Base-by-base conservation (phyloP, 768 basidiomycete species). In the Hypholoma fasciculare region DNA sequence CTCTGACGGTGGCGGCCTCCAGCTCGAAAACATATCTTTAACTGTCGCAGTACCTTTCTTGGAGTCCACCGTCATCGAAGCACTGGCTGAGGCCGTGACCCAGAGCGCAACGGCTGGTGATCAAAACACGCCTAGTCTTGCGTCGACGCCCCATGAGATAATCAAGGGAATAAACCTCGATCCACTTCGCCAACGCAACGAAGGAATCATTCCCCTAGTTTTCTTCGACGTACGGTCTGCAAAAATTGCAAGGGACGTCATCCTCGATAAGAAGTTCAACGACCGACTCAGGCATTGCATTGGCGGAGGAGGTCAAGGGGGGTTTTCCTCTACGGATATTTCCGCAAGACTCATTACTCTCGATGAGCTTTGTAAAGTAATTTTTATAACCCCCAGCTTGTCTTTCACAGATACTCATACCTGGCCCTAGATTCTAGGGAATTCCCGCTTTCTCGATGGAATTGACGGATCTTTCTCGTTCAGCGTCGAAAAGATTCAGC, bases 161-260 rank as follows among this genome's bases (percentile, higher is more conserved):
- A 43, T 60, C 17, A 66, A 86, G 65, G 84, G 84, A 8, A 78
- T 88, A 50, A 82, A 82, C 61, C 77, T 42, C 3, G 40, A 42
- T 4, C 40, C 40, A 9, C 17, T 79, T 37, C 78, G 79, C 36
- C 81, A 81, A 51, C 73, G 75, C 49, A 74, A 76, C 9, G 74
- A 82, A 38, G 86, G 86, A 7, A 71, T 82, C 43, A 72, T 88
- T 46, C 75, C 88, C 59, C 60, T 87, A 17, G 81, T 85, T 7
- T 88, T 89, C 61, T 82, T 79, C 69, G 86, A 90, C 61, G 67
- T 80, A 44, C 79, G 86, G 51, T 73, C 85, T 49, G 81, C 86
- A 2, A 74, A 74, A 40, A 75, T 74, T 6, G 82, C 83, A 27
- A 77, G 78, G 49, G 65, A 63, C 11, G 61, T 78, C n/a, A 71